Percentiles rank a stretch among this genome's conserved stretches.
phyloP scores from a whole-genome alignment of 2,329 filamentous ascomycete genomes.

The Alternaria novae-zelandiae region DNA sequence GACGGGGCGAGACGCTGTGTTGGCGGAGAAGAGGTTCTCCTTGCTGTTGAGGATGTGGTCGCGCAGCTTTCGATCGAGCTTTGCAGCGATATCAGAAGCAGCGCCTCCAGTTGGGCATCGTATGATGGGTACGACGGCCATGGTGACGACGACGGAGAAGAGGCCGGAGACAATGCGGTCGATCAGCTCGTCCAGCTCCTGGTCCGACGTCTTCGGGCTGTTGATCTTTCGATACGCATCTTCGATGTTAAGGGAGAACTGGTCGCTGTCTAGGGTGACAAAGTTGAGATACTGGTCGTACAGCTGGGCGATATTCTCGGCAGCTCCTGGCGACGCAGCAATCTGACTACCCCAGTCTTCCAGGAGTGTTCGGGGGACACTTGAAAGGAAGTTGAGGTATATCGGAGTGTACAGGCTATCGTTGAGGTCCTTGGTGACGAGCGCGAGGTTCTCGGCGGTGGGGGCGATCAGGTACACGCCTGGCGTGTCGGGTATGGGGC shows the following conservation, averaged over 20 bases:
- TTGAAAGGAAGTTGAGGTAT: constrained; percentile 96
- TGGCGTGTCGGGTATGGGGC: constrained; percentile 78
- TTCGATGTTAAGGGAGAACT: constrained; percentile 64
- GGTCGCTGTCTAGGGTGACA: not conserved
- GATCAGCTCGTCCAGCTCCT: constrained; percentile 83
- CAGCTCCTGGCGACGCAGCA: constrained; percentile 77
- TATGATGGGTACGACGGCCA: constrained; percentile 97
- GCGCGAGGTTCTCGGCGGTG: constrained; percentile 77
- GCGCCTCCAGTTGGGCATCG: constrained; percentile 91
- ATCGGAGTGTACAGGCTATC: constrained; percentile 85
- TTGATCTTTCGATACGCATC: constrained; percentile 95
- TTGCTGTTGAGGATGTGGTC: constrained; percentile 98
- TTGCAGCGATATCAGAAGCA: constrained; percentile 91
- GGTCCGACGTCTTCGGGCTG: constrained; percentile 87
- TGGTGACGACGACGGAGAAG: constrained; percentile 98
- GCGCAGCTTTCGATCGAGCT: constrained; percentile 91
- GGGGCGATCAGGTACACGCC: constrained; percentile 97
- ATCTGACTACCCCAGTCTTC: constrained; percentile 92
- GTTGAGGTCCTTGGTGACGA: constrained; percentile 84
- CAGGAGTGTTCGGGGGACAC: constrained; percentile 84
- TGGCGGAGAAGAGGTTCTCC: constrained; percentile 90
- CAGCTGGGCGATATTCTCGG: constrained; percentile 88
- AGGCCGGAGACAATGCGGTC: constrained; percentile 93
- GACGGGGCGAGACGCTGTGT: constrained; percentile 77
- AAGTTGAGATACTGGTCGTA: constrained; percentile 71